Percentiles rank a stretch among this genome's conserved stretches.
Conservation (phyloP, 768 basidiomycete species). For the Mrakia frigida region DNA sequence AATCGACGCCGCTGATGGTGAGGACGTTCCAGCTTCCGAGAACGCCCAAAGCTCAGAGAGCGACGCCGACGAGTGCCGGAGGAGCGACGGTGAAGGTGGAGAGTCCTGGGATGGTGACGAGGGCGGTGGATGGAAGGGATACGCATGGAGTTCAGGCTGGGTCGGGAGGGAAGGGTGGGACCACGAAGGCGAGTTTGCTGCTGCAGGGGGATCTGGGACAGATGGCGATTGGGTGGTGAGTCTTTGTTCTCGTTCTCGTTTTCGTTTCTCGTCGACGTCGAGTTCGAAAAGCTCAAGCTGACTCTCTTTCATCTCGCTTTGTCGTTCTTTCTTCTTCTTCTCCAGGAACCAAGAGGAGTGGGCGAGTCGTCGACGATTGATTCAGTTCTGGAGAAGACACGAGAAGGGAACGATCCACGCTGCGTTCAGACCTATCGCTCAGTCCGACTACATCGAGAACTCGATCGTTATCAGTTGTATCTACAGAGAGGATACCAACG, state of each 20-base stretch:
- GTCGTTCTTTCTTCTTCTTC: no score
- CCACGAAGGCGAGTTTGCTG: constrained; percentile 24
- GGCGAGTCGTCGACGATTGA: constrained; percentile 67
- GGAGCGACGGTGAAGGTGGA: neutral
- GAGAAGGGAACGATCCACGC: constrained; percentile 70
- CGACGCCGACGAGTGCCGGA: neutral
- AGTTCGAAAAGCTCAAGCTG: no score
- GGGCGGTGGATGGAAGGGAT: constrained; percentile 2
- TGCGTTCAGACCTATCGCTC: constrained; percentile 67
- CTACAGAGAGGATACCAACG: constrained; percentile 65
- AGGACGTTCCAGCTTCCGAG: constrained; percentile 4
- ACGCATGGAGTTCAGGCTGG: neutral
- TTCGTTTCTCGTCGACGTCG: no score
- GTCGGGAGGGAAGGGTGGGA: neutral
- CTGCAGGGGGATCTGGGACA: constrained; percentile 8
- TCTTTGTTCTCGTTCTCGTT: neutral
- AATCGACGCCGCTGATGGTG: neutral
- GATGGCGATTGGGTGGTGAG: constrained; percentile 29
- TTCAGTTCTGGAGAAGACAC: constrained; percentile 74
- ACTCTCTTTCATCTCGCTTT: neutral
- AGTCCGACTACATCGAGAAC: constrained; percentile 65
- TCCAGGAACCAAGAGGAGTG: constrained; percentile 57
- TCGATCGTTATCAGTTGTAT: constrained; percentile 92
- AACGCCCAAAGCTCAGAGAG: neutral
- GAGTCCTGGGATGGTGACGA: constrained; percentile 1